Evolutionary conservation across 75 land plant genomes (phyloP).

Genomic region (Cunninghamia lanceolata): DNA sequence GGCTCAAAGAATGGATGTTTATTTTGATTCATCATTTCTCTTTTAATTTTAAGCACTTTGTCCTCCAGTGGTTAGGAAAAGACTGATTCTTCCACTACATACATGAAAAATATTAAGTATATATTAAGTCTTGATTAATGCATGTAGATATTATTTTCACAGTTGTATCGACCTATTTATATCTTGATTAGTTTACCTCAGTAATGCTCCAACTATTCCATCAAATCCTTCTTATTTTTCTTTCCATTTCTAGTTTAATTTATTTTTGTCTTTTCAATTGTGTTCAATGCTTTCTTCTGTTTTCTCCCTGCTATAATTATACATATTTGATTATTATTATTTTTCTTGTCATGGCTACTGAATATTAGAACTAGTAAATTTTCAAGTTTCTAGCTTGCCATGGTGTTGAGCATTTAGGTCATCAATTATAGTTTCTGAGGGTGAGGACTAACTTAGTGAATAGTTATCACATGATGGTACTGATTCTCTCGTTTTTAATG

Average conservation of each 20-base stretch:
- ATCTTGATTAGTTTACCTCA: not conserved
- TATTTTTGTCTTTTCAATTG: not conserved
- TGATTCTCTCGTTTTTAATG: not conserved
- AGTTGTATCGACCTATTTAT: not conserved
- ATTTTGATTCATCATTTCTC: not conserved
- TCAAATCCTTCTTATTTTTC: not conserved
- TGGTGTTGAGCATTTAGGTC: not conserved
- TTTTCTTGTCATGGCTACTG: not conserved
- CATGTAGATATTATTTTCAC: not conserved
- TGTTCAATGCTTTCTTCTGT: not conserved
- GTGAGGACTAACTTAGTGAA: not conserved
- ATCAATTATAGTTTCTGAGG: not conserved
- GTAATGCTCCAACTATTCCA: not conserved
- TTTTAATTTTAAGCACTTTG: not conserved
- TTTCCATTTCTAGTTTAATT: not conserved
- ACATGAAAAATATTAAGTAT: too few relatives aligned
- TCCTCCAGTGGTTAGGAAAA: not conserved
- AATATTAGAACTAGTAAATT: not conserved
- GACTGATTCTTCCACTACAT: not conserved
- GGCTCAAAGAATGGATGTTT: not conserved
- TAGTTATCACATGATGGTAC: not conserved
- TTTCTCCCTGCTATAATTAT: not conserved
- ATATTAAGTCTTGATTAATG: not conserved
- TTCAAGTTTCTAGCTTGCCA: not conserved
- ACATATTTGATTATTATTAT: not conserved